Evolutionary conservation across 1,284 basidiomycete species (phyloP).

Genomic region (Fomitopsis betulina): DNA sequence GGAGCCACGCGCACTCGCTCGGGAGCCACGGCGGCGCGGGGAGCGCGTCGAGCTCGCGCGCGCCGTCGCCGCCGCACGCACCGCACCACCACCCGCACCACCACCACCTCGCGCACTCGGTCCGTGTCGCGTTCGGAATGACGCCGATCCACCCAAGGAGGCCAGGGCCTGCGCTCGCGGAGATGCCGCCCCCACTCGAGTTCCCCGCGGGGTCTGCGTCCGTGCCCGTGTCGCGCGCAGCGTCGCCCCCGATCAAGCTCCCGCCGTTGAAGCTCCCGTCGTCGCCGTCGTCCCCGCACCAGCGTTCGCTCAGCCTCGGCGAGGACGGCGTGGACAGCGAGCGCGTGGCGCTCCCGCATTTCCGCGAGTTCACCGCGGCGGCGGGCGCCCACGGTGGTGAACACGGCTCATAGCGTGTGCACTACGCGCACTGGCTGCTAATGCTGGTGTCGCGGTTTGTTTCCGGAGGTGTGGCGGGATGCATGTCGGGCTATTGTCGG

Average conservation of each 20-base stretch:
- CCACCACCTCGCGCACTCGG: slow-evolving; percentile 73
- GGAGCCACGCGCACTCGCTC: slow-evolving; percentile 36
- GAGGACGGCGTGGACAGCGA: slow-evolving; percentile 20
- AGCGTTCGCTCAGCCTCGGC: slow-evolving; percentile 10
- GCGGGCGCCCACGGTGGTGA: slow-evolving; percentile 24
- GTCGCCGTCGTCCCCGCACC: slow-evolving; percentile 23
- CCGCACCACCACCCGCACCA: slow-evolving; percentile 30
- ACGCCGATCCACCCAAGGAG: slow-evolving; percentile 63
- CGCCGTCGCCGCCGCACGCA: slow-evolving; percentile 41
- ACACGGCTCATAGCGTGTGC: slow-evolving; percentile 2
- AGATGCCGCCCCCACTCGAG: slow-evolving; percentile 16
- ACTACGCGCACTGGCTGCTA: neutral
- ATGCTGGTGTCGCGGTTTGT: neutral
- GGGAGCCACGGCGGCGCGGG: slow-evolving; percentile 24
- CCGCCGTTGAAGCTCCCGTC: slow-evolving; percentile 54
- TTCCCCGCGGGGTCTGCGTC: slow-evolving; percentile 12
- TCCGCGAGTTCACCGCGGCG: slow-evolving; percentile 59
- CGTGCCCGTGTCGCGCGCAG: slow-evolving; percentile 54
- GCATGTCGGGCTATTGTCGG: slow-evolving; percentile 1
- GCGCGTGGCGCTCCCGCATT: slow-evolving; percentile 48
- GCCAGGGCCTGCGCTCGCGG: slow-evolving; percentile 22
- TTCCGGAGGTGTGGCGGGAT: neutral
- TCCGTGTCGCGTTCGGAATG: slow-evolving; percentile 85
- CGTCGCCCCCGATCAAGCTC: slow-evolving; percentile 65
- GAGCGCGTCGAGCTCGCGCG: slow-evolving; percentile 44